These are phyloP conservation scores for Teunomyces atbi DNA, from an alignment of 805 yeast species.

Conservation along the genomic window DNA sequence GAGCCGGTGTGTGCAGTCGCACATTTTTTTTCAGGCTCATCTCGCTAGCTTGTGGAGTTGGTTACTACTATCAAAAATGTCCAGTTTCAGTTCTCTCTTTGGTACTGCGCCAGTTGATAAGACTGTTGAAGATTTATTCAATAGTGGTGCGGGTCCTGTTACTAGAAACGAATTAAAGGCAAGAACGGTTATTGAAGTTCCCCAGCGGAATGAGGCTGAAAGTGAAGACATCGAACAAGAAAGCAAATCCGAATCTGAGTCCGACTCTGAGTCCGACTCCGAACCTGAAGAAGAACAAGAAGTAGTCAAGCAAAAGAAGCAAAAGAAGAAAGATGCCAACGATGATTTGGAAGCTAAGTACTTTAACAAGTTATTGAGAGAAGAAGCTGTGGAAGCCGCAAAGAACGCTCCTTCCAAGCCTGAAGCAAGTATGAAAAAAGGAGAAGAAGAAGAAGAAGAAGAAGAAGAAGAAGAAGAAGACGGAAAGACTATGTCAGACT, in stretches of 20 bases:
- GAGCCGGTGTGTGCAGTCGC: background rate
- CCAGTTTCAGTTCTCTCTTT: slow-evolving; percentile 35
- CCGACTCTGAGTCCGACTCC: slow-evolving; percentile 8
- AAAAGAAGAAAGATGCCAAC: slow-evolving; percentile 31
- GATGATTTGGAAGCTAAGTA: slow-evolving; percentile 57
- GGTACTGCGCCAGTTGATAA: slow-evolving; percentile 28
- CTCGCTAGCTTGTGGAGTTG: slow-evolving; percentile 1
- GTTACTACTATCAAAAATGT: slow-evolving; percentile 20
- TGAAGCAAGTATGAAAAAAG: slow-evolving; percentile 14
- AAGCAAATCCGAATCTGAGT: slow-evolving; percentile 1
- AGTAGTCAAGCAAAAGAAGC: slow-evolving; percentile 18
- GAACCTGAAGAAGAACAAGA: slow-evolving; percentile 20
- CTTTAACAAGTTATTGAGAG: slow-evolving; percentile 47
- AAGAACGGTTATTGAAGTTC: slow-evolving; percentile 31
- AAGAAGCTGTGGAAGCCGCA: slow-evolving; percentile 22
- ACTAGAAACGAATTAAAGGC: slow-evolving; percentile 28
- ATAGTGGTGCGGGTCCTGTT: slow-evolving; percentile 46
- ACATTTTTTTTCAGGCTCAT: slow-evolving; percentile 4
- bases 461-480: slow-evolving; percentile 10
- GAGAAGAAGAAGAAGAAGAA: slow-evolving; percentile 13
- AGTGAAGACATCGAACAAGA: slow-evolving; percentile 17
- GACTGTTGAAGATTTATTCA: slow-evolving; percentile 31
- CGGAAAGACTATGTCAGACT: slow-evolving; percentile 9
- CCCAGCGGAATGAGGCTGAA: slow-evolving; percentile 12
- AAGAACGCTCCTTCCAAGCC: background rate